Percentiles rank a stretch among this genome's conserved stretches.
These are phyloP conservation scores for Fusarium tjaetaba DNA, from an alignment of 2,329 filamentous ascomycete species.

Conservation along the genomic window DNA sequence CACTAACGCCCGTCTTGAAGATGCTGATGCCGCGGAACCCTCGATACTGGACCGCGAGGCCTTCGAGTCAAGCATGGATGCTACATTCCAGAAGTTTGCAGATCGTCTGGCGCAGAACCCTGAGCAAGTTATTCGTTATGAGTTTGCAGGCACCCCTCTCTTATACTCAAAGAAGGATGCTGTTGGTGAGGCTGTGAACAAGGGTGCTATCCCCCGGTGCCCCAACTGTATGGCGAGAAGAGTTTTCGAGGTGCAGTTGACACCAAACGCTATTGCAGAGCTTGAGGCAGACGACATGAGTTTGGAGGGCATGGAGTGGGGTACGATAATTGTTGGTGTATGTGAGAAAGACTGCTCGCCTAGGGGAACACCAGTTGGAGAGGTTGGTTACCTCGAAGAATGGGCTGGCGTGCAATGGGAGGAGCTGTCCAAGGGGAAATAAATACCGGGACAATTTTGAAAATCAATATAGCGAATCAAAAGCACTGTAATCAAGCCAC, in stretches of 20 bases:
- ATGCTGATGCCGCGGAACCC: slow-evolving; percentile 52
- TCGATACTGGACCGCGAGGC: slow-evolving; percentile 71
- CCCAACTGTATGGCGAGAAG: slow-evolving; percentile 77
- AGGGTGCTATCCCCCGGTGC: slow-evolving; percentile 75
- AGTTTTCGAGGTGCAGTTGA: slow-evolving; percentile 92
- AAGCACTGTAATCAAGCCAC: slow-evolving; percentile 10
- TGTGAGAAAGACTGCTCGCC: slow-evolving; percentile 83
- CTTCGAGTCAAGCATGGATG: slow-evolving; percentile 80
- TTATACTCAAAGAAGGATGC: slow-evolving; percentile 83
- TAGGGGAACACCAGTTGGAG: slow-evolving; percentile 64
- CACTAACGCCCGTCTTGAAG: slow-evolving; percentile 57
- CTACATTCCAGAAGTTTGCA: slow-evolving; percentile 82
- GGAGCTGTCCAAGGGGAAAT: slow-evolving; percentile 64
- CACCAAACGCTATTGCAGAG: slow-evolving; percentile 88
- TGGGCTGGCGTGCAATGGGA: slow-evolving; percentile 99
- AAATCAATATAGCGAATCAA: slow-evolving; percentile 17
- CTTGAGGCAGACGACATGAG: slow-evolving; percentile 80
- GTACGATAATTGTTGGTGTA: slow-evolving; percentile 87
- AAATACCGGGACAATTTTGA: slow-evolving; percentile 2
- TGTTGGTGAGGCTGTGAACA: slow-evolving; percentile 72
- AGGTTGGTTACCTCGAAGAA: slow-evolving; percentile 86
- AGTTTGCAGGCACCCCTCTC: slow-evolving; percentile 77
- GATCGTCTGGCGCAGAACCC: slow-evolving; percentile 82
- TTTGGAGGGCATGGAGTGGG: slow-evolving; percentile 96
- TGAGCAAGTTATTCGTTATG: slow-evolving; percentile 83